phyloP scores from a whole-genome alignment of 768 basidiomycete genomes.

The Serpula lacrymans region DNA sequence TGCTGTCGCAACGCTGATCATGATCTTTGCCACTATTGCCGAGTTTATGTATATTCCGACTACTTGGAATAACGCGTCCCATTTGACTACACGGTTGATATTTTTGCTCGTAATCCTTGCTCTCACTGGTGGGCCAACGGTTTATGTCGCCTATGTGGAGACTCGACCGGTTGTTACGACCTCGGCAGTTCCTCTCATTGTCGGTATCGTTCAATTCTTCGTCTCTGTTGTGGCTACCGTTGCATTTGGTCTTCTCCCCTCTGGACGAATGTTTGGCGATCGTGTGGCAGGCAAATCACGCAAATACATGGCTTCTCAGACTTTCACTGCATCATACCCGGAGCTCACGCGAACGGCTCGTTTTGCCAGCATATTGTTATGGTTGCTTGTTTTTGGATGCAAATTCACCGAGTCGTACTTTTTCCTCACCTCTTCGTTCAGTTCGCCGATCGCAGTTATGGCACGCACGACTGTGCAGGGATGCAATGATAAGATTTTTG shows the following conservation, averaged over 20 bases:
- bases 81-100: slow-evolving; percentile 88
- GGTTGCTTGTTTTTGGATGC: slow-evolving; percentile 93
- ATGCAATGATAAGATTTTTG: slow-evolving; percentile 84
- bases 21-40: slow-evolving; percentile 89
- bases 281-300: slow-evolving; percentile 96
- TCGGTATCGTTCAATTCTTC: slow-evolving; percentile 93
- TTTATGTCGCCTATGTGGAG: slow-evolving; percentile 89
- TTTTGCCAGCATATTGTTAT: slow-evolving; percentile 79
- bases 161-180: slow-evolving; percentile 45
- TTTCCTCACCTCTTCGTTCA: slow-evolving; percentile 97
- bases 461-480: slow-evolving; percentile 90
- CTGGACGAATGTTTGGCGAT: slow-evolving; percentile 98
- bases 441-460: slow-evolving; percentile 95
- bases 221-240: slow-evolving; percentile 82
- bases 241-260: slow-evolving; percentile 85
- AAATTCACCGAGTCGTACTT: slow-evolving; percentile 98
- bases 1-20: slow-evolving; percentile 88
- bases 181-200: slow-evolving; percentile 77
- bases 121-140: slow-evolving; percentile 87
- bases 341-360: slow-evolving; percentile 68
- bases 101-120: slow-evolving; percentile 92
- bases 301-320: slow-evolving; percentile 98
- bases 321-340: slow-evolving; percentile 98
- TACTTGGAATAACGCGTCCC: slow-evolving; percentile 98
- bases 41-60: slow-evolving; percentile 98